Conservation (phyloP, 345 rosid genomes). For the Excoecaria cochinchinensis region DNA sequence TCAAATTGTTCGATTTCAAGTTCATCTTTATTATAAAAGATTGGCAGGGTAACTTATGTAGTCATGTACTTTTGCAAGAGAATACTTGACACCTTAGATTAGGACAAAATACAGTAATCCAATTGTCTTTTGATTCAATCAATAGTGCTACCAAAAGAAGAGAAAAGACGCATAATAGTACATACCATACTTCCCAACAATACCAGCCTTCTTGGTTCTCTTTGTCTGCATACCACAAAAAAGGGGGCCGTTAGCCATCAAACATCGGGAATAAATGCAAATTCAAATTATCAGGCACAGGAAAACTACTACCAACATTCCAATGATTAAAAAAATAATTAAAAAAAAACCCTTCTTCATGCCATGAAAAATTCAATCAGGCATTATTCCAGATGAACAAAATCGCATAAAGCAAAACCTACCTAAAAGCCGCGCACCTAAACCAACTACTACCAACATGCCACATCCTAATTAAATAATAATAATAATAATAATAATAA, state of each 20-base stretch:
- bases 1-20: neutral
- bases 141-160: too few species aligned
- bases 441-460: too few species aligned
- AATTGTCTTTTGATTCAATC: neutral
- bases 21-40: neutral
- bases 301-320: neutral
- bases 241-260: neutral
- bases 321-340: too few species aligned
- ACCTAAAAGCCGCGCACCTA: too few species aligned
- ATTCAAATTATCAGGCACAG: neutral
- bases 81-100: too few species aligned
- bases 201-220: slow-evolving; percentile 82
- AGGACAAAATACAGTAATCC: neutral
- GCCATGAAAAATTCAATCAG: too few species aligned
- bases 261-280: too few species aligned
- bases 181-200: slow-evolving; percentile 71
- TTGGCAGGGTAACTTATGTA: neutral
- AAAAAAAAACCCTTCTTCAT: too few species aligned
- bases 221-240: slow-evolving; percentile 41
- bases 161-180: neutral
- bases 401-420: too few species aligned
- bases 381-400: too few species aligned
- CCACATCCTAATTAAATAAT: too few species aligned
- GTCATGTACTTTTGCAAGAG: neutral
- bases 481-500: too few species aligned